A percentile compares a stretch with the other conserved stretches of the same genome.
These are phyloP conservation scores for Ceratocystis albifundus DNA, from an alignment of 2,329 filamentous ascomycete species.

Conservation along the genomic window DNA sequence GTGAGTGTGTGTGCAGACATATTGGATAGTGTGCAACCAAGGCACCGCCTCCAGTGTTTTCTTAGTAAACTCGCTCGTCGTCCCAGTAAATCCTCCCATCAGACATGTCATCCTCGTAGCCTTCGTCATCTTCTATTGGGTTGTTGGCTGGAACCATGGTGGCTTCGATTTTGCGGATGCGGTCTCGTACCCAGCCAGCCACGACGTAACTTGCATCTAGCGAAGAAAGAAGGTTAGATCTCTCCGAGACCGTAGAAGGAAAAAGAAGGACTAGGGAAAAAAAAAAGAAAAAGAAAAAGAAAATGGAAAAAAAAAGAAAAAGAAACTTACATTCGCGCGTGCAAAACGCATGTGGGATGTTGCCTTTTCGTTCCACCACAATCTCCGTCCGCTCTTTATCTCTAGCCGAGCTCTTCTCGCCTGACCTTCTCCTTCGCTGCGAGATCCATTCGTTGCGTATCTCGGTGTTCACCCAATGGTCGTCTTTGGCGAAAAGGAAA, in stretches of 20 bases:
- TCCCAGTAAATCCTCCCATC: conserved; percentile 23
- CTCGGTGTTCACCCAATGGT: conserved; percentile 51
- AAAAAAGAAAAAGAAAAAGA: neutral
- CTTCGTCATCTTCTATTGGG: conserved; percentile 18
- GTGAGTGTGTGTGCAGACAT: no score
- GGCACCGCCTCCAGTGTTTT: neutral
- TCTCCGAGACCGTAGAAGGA: conserved; percentile 12
- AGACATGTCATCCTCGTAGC: conserved; percentile 20
- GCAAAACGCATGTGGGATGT: conserved; percentile 51
- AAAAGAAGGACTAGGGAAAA: no score
- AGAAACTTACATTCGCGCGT: conserved; percentile 31
- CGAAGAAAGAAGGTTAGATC: neutral
- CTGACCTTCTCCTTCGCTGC: conserved; percentile 13
- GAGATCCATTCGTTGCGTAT: conserved; percentile 46
- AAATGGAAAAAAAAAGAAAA: neutral
- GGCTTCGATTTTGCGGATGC: conserved; percentile 23
- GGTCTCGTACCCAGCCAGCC: conserved; percentile 22
- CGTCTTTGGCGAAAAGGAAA: conserved; percentile 48
- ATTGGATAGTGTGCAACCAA: neutral
- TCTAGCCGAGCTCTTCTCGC: conserved; percentile 19
- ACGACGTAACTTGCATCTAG: conserved; percentile 22
- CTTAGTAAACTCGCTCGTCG: conserved; percentile 23
- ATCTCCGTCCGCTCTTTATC: conserved; percentile 36
- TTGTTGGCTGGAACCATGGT: conserved; percentile 20
- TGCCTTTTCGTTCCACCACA: conserved; percentile 41